A percentile compares a stretch with the other conserved stretches of the same genome.
phyloP scores from a whole-genome alignment of 208 protist species.

The Crithidia acanthocephali region DNA sequence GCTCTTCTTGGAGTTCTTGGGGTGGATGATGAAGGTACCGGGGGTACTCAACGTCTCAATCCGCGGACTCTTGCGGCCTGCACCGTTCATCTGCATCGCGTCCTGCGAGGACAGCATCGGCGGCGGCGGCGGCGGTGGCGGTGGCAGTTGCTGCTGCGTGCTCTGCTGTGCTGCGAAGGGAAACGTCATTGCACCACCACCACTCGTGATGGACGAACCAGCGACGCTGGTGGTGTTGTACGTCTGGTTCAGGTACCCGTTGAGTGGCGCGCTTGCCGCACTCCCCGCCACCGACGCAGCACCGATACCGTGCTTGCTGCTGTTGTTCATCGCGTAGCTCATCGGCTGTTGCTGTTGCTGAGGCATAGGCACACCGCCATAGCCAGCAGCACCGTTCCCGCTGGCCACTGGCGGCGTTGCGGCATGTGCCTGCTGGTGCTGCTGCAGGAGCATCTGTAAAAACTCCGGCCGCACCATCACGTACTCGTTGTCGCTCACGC shows the following conservation, averaged over 20 bases:
- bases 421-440: slow-evolving; percentile 23
- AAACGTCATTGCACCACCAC: neutral
- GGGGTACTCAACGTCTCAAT: neutral
- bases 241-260: neutral
- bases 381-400: neutral
- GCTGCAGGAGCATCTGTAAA: slow-evolving; percentile 38
- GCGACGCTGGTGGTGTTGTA: neutral
- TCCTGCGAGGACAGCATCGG: neutral
- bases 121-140: neutral
- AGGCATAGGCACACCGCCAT: neutral
- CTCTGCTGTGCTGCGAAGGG: neutral
- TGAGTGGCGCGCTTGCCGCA: neutral
- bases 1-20: neutral
- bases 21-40: slow-evolving; percentile 14
- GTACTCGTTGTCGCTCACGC: slow-evolving; percentile 7
- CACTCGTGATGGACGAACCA: too few species aligned
- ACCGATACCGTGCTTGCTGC: neutral
- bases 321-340: neutral
- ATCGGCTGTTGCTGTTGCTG: neutral
- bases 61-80: neutral
- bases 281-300: neutral
- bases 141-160: neutral
- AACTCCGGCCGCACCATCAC: slow-evolving; percentile 24
- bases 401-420: neutral
- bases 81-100: neutral